Percentiles rank a stretch among this genome's conserved stretches.
These are phyloP conservation scores for Hibiscus syriacus DNA, from an alignment of 345 rosid genomes.

Conservation along the genomic window DNA sequence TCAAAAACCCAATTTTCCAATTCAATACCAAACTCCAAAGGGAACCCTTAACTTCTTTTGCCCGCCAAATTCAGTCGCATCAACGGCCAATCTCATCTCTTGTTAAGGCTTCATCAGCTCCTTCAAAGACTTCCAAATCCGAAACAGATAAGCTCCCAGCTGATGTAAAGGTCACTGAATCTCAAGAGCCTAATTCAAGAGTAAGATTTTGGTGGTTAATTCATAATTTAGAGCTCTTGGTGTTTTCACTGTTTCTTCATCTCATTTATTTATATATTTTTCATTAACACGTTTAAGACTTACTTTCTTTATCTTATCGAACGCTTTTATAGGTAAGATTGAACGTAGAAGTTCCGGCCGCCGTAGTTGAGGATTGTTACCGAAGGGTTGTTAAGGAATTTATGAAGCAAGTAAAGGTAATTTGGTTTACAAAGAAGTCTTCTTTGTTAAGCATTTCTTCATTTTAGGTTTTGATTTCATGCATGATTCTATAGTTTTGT, in stretches of 20 bases:
- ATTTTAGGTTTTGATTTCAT: not conserved
- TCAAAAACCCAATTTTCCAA: constrained; percentile 22
- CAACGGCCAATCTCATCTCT: constrained; percentile 8
- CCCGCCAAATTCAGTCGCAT: constrained; percentile 28
- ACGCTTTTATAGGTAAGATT: constrained; percentile 41
- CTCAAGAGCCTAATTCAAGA: constrained; percentile 53
- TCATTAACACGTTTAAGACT: not conserved
- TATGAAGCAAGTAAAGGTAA: constrained; percentile 69
- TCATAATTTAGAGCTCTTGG: not conserved
- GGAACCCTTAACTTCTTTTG: constrained; percentile 20
- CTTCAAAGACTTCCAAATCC: constrained; percentile 32
- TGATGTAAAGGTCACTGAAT: constrained; percentile 51
- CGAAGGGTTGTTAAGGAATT: constrained; percentile 59
- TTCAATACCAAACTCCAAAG: constrained; percentile 16
- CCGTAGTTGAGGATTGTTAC: constrained; percentile 75
- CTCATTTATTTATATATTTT: not conserved
- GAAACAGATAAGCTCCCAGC: constrained; percentile 66
- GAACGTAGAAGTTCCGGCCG: constrained; percentile 66
- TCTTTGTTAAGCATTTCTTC: not conserved
- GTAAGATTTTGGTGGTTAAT: constrained; percentile 29
- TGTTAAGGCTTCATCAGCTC: constrained; percentile 23
- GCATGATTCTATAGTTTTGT: not conserved
- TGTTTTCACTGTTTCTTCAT: not conserved
- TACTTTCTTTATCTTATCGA: not conserved
- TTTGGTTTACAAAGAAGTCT: not conserved